phyloP scores from a whole-genome alignment of 75 land plant species.

The Selaginella tamariscina region DNA sequence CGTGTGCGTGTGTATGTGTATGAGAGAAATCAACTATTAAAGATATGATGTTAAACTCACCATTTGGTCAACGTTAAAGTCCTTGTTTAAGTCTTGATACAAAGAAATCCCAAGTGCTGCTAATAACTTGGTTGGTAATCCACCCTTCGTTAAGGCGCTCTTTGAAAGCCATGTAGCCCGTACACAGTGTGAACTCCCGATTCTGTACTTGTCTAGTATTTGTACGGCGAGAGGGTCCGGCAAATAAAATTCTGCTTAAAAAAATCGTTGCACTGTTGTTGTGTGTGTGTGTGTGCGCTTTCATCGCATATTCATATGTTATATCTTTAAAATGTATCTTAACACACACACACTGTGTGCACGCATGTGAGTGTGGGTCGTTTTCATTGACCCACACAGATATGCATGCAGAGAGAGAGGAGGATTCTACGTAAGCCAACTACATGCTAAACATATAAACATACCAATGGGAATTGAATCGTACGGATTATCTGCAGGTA shows the following conservation, averaged over 20 bases:
- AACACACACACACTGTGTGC: too few relatives aligned
- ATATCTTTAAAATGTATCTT: too few relatives aligned
- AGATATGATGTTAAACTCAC: neutral
- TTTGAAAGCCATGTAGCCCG: conserved; percentile 52
- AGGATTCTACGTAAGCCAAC: too few relatives aligned
- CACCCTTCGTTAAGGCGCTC: conserved; percentile 26
- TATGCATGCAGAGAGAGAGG: too few relatives aligned
- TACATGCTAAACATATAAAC: too few relatives aligned
- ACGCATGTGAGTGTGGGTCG: too few relatives aligned
- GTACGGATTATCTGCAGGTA: conserved; percentile 54
- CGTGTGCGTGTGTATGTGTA: too few relatives aligned
- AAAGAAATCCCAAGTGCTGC: conserved; percentile 35
- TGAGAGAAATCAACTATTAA: too few relatives aligned
- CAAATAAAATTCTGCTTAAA: conserved; percentile 45
- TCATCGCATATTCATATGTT: too few relatives aligned
- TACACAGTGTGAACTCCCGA: conserved; percentile 46
- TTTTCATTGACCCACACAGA: too few relatives aligned
- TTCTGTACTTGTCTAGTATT: conserved; percentile 2
- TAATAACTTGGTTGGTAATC: conserved; percentile 44
- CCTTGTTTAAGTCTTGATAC: too few relatives aligned
- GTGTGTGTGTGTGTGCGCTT: too few relatives aligned
- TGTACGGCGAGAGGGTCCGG: conserved; percentile 11
- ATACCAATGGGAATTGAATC: conserved; percentile 72
- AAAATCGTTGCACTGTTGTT: neutral
- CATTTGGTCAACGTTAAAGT: neutral